Evolutionary conservation across 78 protist genomes (phyloP), one percentile per base, ranked within the genome.

Genomic region (Dictyostelium firmibasis): DNA sequence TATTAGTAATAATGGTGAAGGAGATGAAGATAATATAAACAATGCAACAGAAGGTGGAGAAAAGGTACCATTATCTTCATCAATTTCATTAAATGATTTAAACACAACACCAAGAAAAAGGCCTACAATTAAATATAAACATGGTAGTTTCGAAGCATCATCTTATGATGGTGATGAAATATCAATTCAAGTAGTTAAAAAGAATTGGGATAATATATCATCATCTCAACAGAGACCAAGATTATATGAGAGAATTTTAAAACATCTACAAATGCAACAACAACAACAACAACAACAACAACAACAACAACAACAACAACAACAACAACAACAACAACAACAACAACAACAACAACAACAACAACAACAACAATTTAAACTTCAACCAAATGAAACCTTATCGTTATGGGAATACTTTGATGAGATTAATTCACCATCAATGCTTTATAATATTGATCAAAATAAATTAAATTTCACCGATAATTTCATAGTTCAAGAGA

Each of bases 331-430:
- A 27, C 75, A 67, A 67, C 10, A 0, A 70, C 83, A 13, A 69
- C 53, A 0, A 50, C 60, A 10, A 27, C 10, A 0, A 70, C 83
- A 13, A 69, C 53, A 0, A 50, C 60, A 10, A 50, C 31, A 81
- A 5, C 94, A 89, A 70, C 2, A 33, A 9, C 31, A 67, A 27
- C 75, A 67, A 67, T 88, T 43, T 31, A 89, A 81, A 70, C 50
- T 53, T 29, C 94, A 89, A 89, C 87, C 94, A 20, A 81, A 89
- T 50, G 94, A 89, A 69, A 18, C 31, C 9, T 53, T 89, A 20
- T 67, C 79, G 0, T 67, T 85, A 43, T 89, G 94, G 94, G 94
- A 89, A 25, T 89, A 89, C 41, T 89, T 89, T 70, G 94, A 89
- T 47, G 94, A 89, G 44, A 9, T 89, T 11, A 81, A 81, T 16